These are phyloP conservation scores for Apophysomyces elegans DNA, from an alignment of 371 early-diverging fungal genomes.

Conservation along the genomic window DNA sequence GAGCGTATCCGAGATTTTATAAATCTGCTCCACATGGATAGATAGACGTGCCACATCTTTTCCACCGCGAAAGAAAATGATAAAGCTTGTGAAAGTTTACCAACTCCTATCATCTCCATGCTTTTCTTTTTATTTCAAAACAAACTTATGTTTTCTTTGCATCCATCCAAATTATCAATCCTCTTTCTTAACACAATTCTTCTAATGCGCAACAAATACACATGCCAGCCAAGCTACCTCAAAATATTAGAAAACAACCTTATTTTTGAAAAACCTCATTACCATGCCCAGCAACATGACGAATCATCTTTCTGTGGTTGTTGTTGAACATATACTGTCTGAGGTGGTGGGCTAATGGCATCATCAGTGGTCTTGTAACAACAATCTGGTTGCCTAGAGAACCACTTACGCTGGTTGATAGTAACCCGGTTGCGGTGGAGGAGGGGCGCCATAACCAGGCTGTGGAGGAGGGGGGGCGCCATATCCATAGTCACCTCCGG, in stretches of 20 bases:
- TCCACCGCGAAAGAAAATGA: not conserved
- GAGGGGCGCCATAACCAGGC: conserved; percentile 16
- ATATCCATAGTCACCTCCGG: conserved; percentile 2
- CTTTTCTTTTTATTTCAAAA: not conserved
- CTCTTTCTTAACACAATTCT: conserved; percentile 17
- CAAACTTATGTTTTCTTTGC: not conserved
- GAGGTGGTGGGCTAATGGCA: conserved; percentile 24
- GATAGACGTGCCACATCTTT: not conserved
- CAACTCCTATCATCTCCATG: not conserved
- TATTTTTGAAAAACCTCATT: not conserved
- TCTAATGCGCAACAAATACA: conserved; percentile 28
- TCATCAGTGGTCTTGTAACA: not conserved
- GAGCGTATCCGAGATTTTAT: not conserved
- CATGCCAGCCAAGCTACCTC: conserved; percentile 18
- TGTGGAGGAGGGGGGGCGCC: conserved; percentile 20
- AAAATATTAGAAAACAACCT: not conserved
- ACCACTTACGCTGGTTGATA: conserved; percentile 28
- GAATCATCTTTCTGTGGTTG: conserved; percentile 21
- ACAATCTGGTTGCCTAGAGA: not conserved
- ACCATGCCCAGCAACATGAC: conserved; percentile 31
- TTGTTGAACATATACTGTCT: conserved; percentile 24
- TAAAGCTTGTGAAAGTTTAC: not conserved
- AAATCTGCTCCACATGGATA: not conserved
- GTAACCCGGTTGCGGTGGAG: conserved; percentile 13
- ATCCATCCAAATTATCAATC: not conserved